phyloP scores from a whole-genome alignment of 768 basidiomycete species.

The Lactarius tabidus region DNA sequence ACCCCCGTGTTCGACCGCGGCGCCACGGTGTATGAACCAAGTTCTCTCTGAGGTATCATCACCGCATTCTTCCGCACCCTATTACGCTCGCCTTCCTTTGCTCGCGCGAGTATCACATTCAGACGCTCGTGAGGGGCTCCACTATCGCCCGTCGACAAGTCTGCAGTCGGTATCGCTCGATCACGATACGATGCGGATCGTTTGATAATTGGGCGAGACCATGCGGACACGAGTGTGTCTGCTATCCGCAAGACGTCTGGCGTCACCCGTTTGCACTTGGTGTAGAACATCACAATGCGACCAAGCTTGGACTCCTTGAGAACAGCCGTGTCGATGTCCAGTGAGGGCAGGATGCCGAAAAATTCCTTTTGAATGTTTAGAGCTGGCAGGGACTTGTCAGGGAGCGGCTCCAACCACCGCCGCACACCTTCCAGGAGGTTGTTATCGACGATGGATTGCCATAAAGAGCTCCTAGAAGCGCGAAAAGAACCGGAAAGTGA shows the following conservation, averaged over 20 bases:
- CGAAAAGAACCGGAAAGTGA: slow-evolving; percentile 19
- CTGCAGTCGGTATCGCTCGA: slow-evolving; percentile 58
- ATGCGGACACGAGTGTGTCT: slow-evolving; percentile 74
- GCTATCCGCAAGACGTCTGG: slow-evolving; percentile 79
- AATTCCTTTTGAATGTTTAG: slow-evolving; percentile 94
- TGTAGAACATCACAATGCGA: slow-evolving; percentile 90
- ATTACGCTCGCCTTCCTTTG: slow-evolving; percentile 62
- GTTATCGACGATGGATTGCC: slow-evolving; percentile 92
- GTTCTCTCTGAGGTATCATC: slow-evolving; percentile 70
- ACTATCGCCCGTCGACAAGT: slow-evolving; percentile 37
- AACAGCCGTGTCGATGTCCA: slow-evolving; percentile 87
- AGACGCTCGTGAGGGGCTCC: slow-evolving; percentile 49
- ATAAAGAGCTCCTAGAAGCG: slow-evolving; percentile 62
- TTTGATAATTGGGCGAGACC: slow-evolving; percentile 92
- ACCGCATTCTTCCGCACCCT: slow-evolving; percentile 76
- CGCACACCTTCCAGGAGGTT: slow-evolving; percentile 87
- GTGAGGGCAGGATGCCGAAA: slow-evolving; percentile 76
- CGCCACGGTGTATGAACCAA: slow-evolving; percentile 78
- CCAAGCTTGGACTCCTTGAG: slow-evolving; percentile 92
- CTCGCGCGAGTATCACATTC: slow-evolving; percentile 64
- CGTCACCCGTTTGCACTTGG: slow-evolving; percentile 87
- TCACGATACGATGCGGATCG: slow-evolving; percentile 79
- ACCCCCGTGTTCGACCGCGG: slow-evolving; percentile 56
- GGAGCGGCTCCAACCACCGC: slow-evolving; percentile 91
- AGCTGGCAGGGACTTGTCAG: slow-evolving; percentile 87